Percentiles rank a stretch among this genome's conserved stretches.
Evolutionary conservation across 129 eudicot genomes (phyloP).

Genomic region (Flaveria robusta): DNA sequence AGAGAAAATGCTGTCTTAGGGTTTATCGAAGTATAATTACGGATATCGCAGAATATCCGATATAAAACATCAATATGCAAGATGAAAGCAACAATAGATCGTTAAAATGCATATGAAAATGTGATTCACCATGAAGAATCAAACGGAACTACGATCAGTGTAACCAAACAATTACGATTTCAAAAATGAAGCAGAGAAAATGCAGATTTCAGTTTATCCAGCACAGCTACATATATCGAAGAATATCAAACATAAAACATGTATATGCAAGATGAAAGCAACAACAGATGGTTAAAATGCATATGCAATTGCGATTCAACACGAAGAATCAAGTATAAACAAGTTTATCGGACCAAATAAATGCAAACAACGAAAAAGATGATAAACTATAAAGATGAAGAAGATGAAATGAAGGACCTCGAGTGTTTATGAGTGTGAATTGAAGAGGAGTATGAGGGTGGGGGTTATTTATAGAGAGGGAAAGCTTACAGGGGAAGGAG

Average conservation of each 20-base stretch:
- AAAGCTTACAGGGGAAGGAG: background rate
- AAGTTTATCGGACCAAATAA: no score
- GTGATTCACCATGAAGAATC: background rate
- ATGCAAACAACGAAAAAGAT: no score
- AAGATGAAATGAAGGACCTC: background rate
- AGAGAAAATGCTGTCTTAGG: no score
- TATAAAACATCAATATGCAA: background rate
- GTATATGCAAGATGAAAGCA: background rate
- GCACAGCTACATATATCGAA: no score
- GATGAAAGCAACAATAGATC: background rate
- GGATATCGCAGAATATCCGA: no score
- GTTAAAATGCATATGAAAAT: background rate
- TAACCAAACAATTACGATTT: no score
- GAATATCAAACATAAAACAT: background rate
- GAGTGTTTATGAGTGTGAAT: background rate
- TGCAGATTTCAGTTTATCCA: no score
- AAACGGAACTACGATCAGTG: no score
- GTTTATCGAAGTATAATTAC: no score
- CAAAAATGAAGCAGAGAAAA: no score
- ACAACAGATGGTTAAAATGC: background rate
- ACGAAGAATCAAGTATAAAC: background rate
- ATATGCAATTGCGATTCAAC: background rate
- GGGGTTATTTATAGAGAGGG: background rate
- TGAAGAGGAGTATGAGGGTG: background rate
- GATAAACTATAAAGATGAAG: no score